Percentiles rank a stretch among this genome's conserved stretches.
Evolutionary conservation across 306 rosid genomes (phyloP).

Genomic region (Quercus suber): DNA sequence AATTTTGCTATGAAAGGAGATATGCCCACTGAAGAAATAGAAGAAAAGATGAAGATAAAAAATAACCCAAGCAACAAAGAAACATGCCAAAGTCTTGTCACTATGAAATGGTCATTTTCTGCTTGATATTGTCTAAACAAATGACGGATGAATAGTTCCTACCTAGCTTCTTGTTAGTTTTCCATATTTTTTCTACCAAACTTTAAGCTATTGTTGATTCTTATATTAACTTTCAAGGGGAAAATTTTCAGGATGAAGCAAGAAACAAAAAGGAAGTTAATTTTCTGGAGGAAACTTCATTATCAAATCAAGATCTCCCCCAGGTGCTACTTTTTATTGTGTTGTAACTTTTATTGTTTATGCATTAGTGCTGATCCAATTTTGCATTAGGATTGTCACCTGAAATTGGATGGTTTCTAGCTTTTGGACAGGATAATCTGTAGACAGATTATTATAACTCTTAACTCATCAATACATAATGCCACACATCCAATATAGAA

Average conservation of each 20-base stretch:
- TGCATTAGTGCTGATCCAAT: neutral
- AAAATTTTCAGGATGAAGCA: conserved; percentile 45
- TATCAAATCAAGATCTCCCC: conserved; percentile 51
- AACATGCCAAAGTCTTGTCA: neutral
- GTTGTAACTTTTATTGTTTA: conserved; percentile 10
- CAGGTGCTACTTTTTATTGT: conserved; percentile 47
- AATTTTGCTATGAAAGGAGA: neutral
- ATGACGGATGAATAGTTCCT: neutral
- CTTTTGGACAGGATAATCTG: neutral
- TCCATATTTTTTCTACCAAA: conserved; percentile 10
- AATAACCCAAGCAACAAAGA: neutral
- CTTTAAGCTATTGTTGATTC: conserved; percentile 1
- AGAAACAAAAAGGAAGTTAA: conserved; percentile 36
- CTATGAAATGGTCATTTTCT: conserved; percentile 9
- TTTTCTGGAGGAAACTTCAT: conserved; percentile 31
- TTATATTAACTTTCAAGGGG: conserved; percentile 21
- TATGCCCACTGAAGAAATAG: neutral
- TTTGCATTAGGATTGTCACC: neutral
- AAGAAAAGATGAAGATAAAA: neutral
- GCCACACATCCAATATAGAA: neutral
- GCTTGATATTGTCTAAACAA: neutral
- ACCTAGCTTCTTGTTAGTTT: neutral
- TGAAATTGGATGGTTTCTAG: conserved; percentile 1
- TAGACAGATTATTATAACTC: neutral
- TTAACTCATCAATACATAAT: neutral